Evolutionary conservation across 441 rosid genomes (phyloP), one percentile per base, ranked within the genome.

Genomic region (Isatis lusitanica): DNA sequence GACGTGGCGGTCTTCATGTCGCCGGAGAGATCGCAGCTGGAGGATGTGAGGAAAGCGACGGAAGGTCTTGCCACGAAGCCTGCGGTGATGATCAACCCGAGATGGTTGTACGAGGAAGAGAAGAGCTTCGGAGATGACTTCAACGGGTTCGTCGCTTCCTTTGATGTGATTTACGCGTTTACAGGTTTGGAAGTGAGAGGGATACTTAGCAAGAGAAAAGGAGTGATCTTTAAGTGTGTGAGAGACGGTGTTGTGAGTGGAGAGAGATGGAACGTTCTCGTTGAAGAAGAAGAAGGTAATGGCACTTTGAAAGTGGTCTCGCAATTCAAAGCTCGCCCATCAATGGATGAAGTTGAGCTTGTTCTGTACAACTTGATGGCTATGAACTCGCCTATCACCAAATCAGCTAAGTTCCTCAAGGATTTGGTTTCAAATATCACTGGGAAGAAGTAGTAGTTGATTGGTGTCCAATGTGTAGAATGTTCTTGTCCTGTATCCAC

Each of bases 311-410:
- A 88, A 75, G 90, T 84, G n/a, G 81, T 90, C 6, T 88, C 98
- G 4, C 88, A 79, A 61, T 92, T 92, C 66, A 89, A 85, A 59
- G 74, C 78, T 4, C 46, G 94, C 21, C 98, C 91, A 30, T 83
- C 90, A 0, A 87, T 87, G 26, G 90, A 75, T 24, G 93, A 94
- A 79, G 93, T 88, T 48, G 96, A 94, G 81, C 85, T 30, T 73
- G 92, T 91, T 17, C 52, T 91, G 79, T 91, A 91, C 67, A 91
- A 94, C 69, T 68, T 88, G 83, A 88, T 93, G 96, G 96, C 94
- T 53, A 78, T 90, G 73, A 87, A 91, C 71, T 91, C 98, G 0
- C 96, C 97, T 1, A 84, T 93, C 38, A 87, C 93, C 10, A 93
- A 93, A 79, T 91, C 97, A 59, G 90, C 91, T 5, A 88, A 86